phyloP scores from a whole-genome alignment of 2,329 filamentous ascomycete genomes.

The Mycocentrospora acerina region DNA sequence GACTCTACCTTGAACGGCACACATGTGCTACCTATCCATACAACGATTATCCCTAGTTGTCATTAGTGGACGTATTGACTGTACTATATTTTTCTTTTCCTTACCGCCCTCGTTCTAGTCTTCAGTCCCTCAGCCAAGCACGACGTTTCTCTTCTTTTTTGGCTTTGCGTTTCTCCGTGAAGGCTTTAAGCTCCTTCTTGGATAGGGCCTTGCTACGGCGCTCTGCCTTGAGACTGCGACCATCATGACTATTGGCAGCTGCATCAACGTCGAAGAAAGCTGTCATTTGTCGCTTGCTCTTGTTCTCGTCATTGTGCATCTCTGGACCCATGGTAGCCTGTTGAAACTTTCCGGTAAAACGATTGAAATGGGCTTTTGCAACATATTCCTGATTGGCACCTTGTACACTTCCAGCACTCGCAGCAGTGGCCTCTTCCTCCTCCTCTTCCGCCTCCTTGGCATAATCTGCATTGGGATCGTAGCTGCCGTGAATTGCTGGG shows the following conservation, averaged over 20 bases:
- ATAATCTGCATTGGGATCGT: conserved; percentile 95
- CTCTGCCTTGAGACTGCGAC: conserved; percentile 88
- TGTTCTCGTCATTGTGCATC: conserved; percentile 82
- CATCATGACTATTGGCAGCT: conserved; percentile 86
- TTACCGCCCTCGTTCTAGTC: conserved; percentile 34
- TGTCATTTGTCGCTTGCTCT: conserved; percentile 84
- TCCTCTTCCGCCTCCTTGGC: conserved; percentile 55
- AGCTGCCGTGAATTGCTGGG: conserved; percentile 92
- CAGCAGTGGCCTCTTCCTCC: conserved; percentile 34
- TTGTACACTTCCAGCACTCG: conserved; percentile 25
- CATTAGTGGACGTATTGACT: conserved; percentile 33
- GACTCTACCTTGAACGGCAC: conserved; percentile 21
- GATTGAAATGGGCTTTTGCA: conserved; percentile 79
- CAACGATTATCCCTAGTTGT: conserved; percentile 13
- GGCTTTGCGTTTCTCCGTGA: conserved; percentile 84
- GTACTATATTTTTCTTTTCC: conserved; percentile 20
- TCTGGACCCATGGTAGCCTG: conserved; percentile 66
- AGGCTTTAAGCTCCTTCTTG: conserved; percentile 85
- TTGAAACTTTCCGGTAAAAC: conserved; percentile 86
- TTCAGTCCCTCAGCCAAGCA: conserved; percentile 84
- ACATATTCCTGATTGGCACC: conserved; percentile 55
- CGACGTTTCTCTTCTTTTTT: conserved; percentile 93
- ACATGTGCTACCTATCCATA: conserved; percentile 1
- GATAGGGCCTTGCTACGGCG: conserved; percentile 78
- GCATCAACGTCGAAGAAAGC: conserved; percentile 96